These are phyloP conservation scores for Fonsecaea erecta DNA, from an alignment of 2,329 filamentous ascomycete genomes.

Conservation along the genomic window DNA sequence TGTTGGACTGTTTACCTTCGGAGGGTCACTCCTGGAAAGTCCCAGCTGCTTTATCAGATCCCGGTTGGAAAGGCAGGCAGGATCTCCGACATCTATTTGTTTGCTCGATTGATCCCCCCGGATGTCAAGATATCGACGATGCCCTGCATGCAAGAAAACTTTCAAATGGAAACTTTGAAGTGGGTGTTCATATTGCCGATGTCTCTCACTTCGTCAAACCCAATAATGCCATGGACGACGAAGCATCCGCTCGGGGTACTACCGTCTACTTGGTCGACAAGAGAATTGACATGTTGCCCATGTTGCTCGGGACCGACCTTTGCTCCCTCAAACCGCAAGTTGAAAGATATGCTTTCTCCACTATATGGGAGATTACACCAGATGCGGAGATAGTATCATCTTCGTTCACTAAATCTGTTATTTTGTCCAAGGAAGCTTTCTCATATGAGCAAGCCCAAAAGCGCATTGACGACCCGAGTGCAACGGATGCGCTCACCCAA, in stretches of 20 bases:
- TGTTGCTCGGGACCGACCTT: constrained; percentile 91
- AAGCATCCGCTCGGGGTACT: constrained; percentile 91
- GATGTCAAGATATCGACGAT: constrained; percentile 98
- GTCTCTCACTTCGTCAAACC: constrained; percentile 99
- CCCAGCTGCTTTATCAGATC: constrained; percentile 75
- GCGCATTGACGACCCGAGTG: constrained; percentile 84
- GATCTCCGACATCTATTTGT: constrained; percentile 86
- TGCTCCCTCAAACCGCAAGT: constrained; percentile 97
- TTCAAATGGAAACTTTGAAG: constrained; percentile 91
- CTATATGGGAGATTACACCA: constrained; percentile 84
- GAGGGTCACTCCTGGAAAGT: constrained; percentile 96
- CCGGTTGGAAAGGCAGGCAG: constrained; percentile 82
- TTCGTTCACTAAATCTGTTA: constrained; percentile 97
- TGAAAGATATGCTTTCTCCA: constrained; percentile 87
- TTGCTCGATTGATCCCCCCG: constrained; percentile 95
- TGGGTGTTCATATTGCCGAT: constrained; percentile 97
- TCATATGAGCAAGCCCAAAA: constrained; percentile 96
- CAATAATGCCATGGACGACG: constrained; percentile 93
- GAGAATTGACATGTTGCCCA: constrained; percentile 98
- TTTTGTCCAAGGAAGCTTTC: constrained; percentile 94
- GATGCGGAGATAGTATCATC: constrained; percentile 82
- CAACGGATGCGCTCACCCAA: constrained; percentile 84
- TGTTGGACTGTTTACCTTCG: constrained; percentile 86
- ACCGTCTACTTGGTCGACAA: constrained; percentile 98
- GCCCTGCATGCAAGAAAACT: constrained; percentile 84